phyloP scores from a whole-genome alignment of 2,329 filamentous ascomycete species.

The Spiromastix sp. region DNA sequence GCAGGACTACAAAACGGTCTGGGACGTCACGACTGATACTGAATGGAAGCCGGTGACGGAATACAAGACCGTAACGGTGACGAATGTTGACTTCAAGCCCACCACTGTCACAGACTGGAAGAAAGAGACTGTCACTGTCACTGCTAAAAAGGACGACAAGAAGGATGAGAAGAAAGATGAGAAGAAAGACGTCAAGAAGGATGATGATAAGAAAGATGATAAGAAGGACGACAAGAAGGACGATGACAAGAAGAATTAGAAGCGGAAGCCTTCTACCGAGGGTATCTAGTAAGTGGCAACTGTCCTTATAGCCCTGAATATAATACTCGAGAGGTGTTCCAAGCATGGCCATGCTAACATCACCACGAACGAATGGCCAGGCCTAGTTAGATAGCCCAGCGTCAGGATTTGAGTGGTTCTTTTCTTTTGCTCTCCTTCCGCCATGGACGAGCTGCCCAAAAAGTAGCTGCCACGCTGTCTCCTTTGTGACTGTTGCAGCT shows the following conservation, averaged over 20 bases:
- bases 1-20: conserved; percentile 4
- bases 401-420: no score
- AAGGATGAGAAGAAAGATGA: neutral
- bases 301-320: no score
- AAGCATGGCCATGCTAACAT: no score
- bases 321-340: no score
- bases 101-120: conserved; percentile 4
- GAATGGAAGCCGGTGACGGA: conserved; percentile 5
- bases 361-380: no score
- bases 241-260: neutral
- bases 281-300: no score
- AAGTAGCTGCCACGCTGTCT: no score
- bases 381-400: no score
- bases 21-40: no score
- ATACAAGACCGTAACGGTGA: conserved; percentile 2
- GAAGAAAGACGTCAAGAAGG: neutral
- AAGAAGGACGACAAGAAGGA: neutral
- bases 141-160: neutral
- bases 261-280: neutral
- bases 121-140: conserved; percentile 1
- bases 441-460: no score
- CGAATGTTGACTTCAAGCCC: neutral
- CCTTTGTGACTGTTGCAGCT: no score
- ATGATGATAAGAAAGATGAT: conserved; percentile 1
- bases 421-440: no score